phyloP scores from a whole-genome alignment of 2,329 filamentous ascomycete genomes.

The Pseudocercospora eumusae region DNA sequence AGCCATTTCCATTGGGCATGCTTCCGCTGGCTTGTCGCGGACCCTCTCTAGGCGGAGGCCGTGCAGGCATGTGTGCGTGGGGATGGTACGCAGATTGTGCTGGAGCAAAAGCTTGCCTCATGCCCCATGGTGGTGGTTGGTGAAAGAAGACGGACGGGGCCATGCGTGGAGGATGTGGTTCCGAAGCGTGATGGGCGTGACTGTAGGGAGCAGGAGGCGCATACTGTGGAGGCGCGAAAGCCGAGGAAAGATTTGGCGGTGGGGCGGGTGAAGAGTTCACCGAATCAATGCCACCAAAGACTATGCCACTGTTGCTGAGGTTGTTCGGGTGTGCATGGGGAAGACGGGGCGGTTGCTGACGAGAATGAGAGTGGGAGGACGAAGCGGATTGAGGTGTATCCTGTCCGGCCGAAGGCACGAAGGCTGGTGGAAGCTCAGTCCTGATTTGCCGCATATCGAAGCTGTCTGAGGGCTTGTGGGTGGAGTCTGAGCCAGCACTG shows the following conservation, averaged over 20 bases:
- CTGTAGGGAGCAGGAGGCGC: constrained; percentile 24
- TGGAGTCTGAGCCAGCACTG: constrained; percentile 18
- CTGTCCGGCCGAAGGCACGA: constrained; percentile 35
- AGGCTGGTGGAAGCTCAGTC: constrained; percentile 38
- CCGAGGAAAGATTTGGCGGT: constrained; percentile 31
- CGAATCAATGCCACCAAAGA: constrained; percentile 45
- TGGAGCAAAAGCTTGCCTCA: constrained; percentile 24
- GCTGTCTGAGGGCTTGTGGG: constrained; percentile 27
- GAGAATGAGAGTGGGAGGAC: constrained; percentile 23
- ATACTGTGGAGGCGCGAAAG: constrained; percentile 24
- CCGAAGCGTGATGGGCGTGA: constrained; percentile 35
- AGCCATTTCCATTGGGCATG: constrained; percentile 23
- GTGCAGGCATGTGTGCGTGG: constrained; percentile 29
- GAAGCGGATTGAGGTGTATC: constrained; percentile 30
- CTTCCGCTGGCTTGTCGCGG: constrained; percentile 27
- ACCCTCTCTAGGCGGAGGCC: constrained; percentile 32
- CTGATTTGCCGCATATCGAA: constrained; percentile 35
- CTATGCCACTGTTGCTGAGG: constrained; percentile 37
- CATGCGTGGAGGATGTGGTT: constrained; percentile 23
- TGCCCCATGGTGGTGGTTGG: constrained; percentile 19
- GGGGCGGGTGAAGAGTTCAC: constrained; percentile 43
- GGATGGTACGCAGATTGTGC: constrained; percentile 20
- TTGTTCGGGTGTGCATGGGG: constrained; percentile 28
- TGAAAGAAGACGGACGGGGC: constrained; percentile 18
- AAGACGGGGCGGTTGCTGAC: constrained; percentile 17